A percentile compares a stretch with the other conserved stretches of the same genome.
Conservation (phyloP, 176 grass and related monocot genomes). For the Juncus effusus region DNA sequence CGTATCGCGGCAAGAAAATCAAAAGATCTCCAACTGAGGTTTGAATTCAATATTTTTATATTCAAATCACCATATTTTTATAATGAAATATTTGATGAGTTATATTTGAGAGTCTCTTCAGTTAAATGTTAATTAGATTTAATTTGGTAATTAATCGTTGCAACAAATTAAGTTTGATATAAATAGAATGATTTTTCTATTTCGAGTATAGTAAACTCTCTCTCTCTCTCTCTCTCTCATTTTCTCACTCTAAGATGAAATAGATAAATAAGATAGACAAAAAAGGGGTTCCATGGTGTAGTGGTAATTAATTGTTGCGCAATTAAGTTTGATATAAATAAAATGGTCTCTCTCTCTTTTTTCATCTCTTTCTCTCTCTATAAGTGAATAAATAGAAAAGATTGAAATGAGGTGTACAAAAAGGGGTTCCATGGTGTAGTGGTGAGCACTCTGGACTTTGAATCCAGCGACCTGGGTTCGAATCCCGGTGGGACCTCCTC, state of each 20-base stretch:
- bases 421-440: slow-evolving; percentile 40
- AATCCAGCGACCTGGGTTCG: slow-evolving; percentile 54
- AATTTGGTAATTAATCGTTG: neutral
- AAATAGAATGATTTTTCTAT: slow-evolving; percentile 7
- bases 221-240: slow-evolving; percentile 15
- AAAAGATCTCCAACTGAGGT: slow-evolving; percentile 87
- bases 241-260: neutral
- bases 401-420: neutral
- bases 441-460: slow-evolving; percentile 54
- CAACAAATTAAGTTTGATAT: slow-evolving; percentile 11
- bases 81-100: slow-evolving; percentile 2
- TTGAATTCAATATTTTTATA: slow-evolving; percentile 17
- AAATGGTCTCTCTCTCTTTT: neutral
- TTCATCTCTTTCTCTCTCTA: neutral
- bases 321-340: neutral
- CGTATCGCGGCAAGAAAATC: slow-evolving; percentile 91
- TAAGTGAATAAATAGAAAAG: neutral
- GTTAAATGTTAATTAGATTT: too few species aligned
- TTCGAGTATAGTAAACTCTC: neutral
- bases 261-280: too few species aligned
- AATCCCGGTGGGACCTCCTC: slow-evolving; percentile 29
- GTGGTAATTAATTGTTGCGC: neutral
- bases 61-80: slow-evolving; percentile 4
- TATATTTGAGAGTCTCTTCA: neutral
- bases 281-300: too few species aligned